These are phyloP conservation scores for Coemansia sp. DNA, from an alignment of 192 early-diverging fungal genomes.

Conservation along the genomic window DNA sequence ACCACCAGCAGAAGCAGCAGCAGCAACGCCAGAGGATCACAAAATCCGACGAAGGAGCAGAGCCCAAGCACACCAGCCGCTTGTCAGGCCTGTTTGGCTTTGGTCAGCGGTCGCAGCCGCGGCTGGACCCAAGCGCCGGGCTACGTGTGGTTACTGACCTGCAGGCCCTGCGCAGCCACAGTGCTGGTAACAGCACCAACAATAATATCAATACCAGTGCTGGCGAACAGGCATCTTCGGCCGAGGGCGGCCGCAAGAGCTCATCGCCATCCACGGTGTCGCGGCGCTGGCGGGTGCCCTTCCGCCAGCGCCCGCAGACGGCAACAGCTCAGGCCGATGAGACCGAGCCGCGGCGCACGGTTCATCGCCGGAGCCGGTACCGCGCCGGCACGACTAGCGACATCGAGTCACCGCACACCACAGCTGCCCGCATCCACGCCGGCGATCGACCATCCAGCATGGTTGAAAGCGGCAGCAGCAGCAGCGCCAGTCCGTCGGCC, in stretches of 20 bases:
- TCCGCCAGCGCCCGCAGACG: conserved; percentile 20
- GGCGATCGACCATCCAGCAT: conserved; percentile 41
- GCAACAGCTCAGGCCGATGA: conserved; percentile 3
- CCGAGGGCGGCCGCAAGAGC: conserved; percentile 15
- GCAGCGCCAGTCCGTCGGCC: conserved; percentile 7
- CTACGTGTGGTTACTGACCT: conserved; percentile 37
- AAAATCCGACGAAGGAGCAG: not conserved
- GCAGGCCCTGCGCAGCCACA: conserved; percentile 15
- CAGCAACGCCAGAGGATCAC: conserved; percentile 4
- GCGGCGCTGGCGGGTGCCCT: conserved; percentile 44
- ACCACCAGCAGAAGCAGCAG: conserved; percentile 42
- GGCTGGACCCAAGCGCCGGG: conserved; percentile 4
- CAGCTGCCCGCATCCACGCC: conserved; percentile 7
- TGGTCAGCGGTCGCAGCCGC: conserved; percentile 22
- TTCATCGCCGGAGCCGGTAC: conserved; percentile 27
- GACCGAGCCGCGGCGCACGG: conserved; percentile 4
- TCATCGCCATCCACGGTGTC: conserved; percentile 30
- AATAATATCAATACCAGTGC: not conserved
- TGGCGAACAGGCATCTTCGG: conserved; percentile 15
- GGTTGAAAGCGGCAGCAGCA: conserved; percentile 38
- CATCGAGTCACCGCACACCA: conserved; percentile 31
- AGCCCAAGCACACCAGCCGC: conserved; percentile 21
- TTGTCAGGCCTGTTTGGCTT: conserved; percentile 49
- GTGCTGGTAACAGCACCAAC: not conserved
- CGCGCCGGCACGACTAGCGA: conserved; percentile 52